Evolutionary conservation across 2,329 filamentous ascomycete genomes (phyloP), one percentile per base, ranked within the genome.

Genomic region (Fusarium nurragi): DNA sequence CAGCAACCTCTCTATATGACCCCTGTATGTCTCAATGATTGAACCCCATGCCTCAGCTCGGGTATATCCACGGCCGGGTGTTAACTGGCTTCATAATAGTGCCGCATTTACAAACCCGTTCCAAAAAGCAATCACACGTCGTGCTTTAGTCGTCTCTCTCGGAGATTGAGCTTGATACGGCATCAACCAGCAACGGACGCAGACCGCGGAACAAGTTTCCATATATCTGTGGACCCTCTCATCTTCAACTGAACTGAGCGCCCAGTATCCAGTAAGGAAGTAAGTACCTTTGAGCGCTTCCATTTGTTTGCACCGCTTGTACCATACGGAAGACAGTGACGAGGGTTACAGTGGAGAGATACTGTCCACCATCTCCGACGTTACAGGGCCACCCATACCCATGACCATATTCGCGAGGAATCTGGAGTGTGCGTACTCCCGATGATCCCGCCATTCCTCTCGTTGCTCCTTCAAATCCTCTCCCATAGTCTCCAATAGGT

Each of bases 361-460:
- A 34, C 50, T 57, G 44, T 71, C 67, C 69, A 67, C 65, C 62
- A 68, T 69, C 63, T 70, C 69, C 67, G 67, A 65, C 47, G 49
- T 40, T 45, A 37, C 55, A 60, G 55, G 57, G 59, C 55, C 34
- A 54, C 47, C 57, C 57, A 60, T 46, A 61, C 32, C 32, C 32
- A 34, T 34, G 54, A 57, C 59, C 45, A 57, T 65, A 45, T 39
- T 55, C 52, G 34, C 40, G 62, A 46, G 47, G 56, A 64, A 71
- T 65, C 66, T 68, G 64, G 64, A 68, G 64, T 57, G 41, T 37
- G 46, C 56, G 49, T 53, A 47, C 43, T 54, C 63, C 69, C 56
- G 65, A 59, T 56, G 48, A 44, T 69, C 57, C 69, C 67, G 54
- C 39, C 44, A 41, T 56, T 50, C 32, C 46, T 50, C 43, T 44